Conservation (phyloP, 2,329 filamentous ascomycete genomes). For the Trichoderma polysporum region DNA sequence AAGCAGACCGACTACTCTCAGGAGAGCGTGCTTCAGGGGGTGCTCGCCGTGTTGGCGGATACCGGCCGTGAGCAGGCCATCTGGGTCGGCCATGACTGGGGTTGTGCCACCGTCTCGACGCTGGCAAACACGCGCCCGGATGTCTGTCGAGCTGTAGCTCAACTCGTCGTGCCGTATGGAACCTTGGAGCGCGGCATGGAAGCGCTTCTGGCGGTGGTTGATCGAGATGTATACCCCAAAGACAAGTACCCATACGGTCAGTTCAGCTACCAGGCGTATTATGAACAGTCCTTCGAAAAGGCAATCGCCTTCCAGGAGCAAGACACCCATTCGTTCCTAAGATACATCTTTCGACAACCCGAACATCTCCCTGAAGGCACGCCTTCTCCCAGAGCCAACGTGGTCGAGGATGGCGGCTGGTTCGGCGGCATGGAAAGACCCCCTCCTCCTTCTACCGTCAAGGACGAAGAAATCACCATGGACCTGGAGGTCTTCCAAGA, state of each 20-base stretch:
- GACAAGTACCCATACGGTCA: conserved; percentile 39
- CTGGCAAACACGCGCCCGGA: conserved; percentile 33
- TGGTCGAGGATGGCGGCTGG: conserved; percentile 21
- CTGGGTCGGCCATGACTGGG: conserved; percentile 49
- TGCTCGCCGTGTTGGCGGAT: conserved; percentile 32
- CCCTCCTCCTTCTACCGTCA: neutral
- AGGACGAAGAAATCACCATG: conserved; percentile 4
- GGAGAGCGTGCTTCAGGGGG: conserved; percentile 30
- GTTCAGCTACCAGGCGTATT: conserved; percentile 34
- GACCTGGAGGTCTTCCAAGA: conserved; percentile 25
- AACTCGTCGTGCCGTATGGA: conserved; percentile 42
- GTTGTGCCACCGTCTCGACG: conserved; percentile 29
- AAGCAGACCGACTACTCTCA: conserved; percentile 30
- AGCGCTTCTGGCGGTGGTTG: conserved; percentile 34
- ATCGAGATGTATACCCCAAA: conserved; percentile 46
- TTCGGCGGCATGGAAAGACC: conserved; percentile 22
- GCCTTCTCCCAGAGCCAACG: neutral
- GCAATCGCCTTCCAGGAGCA: conserved; percentile 23
- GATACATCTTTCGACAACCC: conserved; percentile 9
- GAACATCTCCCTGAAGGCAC: conserved; percentile 2
- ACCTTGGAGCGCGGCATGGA: conserved; percentile 43
- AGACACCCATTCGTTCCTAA: conserved; percentile 23
- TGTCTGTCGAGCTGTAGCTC: conserved; percentile 27
- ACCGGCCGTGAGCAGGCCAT: conserved; percentile 38
- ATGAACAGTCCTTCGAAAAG: conserved; percentile 30